These are phyloP conservation scores for Ascochyta lentis DNA, from an alignment of 2,329 filamentous ascomycete genomes.

Conservation along the genomic window DNA sequence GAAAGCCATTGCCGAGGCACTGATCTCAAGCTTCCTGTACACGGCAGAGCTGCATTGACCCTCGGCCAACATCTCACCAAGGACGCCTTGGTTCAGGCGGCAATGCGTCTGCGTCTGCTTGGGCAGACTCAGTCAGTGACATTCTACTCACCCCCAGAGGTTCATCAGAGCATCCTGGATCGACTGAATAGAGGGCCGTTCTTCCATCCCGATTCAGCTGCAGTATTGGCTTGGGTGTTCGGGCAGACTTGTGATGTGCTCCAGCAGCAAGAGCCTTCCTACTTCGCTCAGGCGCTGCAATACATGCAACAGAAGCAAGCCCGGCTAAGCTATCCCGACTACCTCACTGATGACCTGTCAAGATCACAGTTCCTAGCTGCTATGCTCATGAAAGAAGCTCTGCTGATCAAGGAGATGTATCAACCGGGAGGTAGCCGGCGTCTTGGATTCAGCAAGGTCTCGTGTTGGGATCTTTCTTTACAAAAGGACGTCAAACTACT, in stretches of 20 bases:
- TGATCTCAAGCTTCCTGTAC: conserved; percentile 62
- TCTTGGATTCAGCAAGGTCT: conserved; percentile 6
- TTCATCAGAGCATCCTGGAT: conserved; percentile 65
- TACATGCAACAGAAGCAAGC: conserved; percentile 66
- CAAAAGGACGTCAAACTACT: conserved; percentile 46
- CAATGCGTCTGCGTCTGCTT: conserved; percentile 70
- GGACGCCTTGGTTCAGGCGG: conserved; percentile 69
- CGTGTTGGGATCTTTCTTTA: conserved; percentile 33
- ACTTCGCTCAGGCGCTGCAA: conserved; percentile 66
- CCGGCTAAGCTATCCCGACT: conserved; percentile 51
- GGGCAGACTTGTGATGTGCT: conserved; percentile 67
- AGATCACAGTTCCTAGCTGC: conserved; percentile 54
- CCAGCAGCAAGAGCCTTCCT: conserved; percentile 65
- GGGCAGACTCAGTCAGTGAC: conserved; percentile 62
- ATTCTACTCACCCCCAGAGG: conserved; percentile 65
- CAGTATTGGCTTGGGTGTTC: conserved; percentile 61
- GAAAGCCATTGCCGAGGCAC: conserved; percentile 68
- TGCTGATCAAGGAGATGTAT: conserved; percentile 66
- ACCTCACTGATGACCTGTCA: conserved; percentile 41
- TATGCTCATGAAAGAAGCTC: conserved; percentile 61
- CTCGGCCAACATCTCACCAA: conserved; percentile 65
- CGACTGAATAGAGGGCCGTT: not conserved
- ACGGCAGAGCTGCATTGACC: conserved; percentile 61
- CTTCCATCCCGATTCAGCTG: conserved; percentile 10
- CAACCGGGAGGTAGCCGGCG: conserved; percentile 40